Base-by-base conservation (phyloP, 768 basidiomycete genomes). In the Tricholoma bakamatsutake region DNA sequence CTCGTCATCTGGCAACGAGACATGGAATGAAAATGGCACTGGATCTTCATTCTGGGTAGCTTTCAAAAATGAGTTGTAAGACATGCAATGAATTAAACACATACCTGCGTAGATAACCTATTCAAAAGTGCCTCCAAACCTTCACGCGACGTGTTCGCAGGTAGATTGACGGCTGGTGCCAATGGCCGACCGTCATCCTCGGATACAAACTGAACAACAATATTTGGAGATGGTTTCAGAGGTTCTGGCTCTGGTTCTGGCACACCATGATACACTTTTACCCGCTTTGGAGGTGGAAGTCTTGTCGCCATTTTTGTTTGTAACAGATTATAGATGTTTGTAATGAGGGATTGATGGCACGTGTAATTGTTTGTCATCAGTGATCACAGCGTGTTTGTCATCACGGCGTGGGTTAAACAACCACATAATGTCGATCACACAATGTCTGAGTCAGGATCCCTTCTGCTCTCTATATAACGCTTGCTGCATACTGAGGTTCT, bases 141-240 rank as follows among this genome's bases (percentile, higher is more conserved):
- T 59, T 94, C 90, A 57, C 92, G 73, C 6, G 85, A 81, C 8
- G 95, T 79, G 72, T 94, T 88, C 24, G 95, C 90, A 11, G 93
- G 95, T 48, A 98, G 71, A 69, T 84, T 93, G 66, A 98, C 85
- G 0, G 90, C 84, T 50, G 95, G 93, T 21, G 93, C 95, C 18
- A 98, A 75, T 3, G 84, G 72, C 55, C 76, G 73, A 0, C 87
- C 93, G 69, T 95, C 88, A 50, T 94, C 88, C 56, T 95, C 91
- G 3, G 88, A 88, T 27, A 94, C 85, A 67, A 98, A 98, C 65
- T 96, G 93, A 18, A 97, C 93, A 13, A 98, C 80, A 55, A 98
- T 74, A 59, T 86, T 85, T 0, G 86, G 83, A 1, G 84, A 64
- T 34, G 71, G 67, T 39, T 40, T 68, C 13, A 68, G 62, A 4